phyloP scores from a whole-genome alignment of 768 basidiomycete genomes.

The Psilocybe sp. region DNA sequence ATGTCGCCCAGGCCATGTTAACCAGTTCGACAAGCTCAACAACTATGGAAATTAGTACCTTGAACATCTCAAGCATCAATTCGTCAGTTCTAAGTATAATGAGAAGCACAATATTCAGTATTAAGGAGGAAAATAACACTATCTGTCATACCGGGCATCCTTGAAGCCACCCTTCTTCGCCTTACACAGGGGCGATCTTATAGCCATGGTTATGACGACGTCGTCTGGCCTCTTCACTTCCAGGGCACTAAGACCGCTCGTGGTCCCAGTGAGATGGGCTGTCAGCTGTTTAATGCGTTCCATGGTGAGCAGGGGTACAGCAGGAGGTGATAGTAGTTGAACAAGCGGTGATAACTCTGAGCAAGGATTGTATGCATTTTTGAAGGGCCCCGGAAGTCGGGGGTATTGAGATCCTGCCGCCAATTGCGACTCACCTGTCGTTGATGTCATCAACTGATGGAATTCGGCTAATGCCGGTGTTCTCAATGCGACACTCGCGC shows the following conservation, averaged over 20 bases:
- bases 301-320: slow-evolving; percentile 31
- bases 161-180: slow-evolving; percentile 75
- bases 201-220: slow-evolving; percentile 81
- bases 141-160: slow-evolving; percentile 53
- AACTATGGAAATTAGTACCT: slow-evolving; percentile 31
- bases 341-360: not conserved
- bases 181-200: slow-evolving; percentile 73
- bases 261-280: slow-evolving; percentile 48
- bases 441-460: too few relatives aligned
- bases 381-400: too few relatives aligned
- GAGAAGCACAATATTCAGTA: not conserved
- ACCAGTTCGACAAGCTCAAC: not conserved
- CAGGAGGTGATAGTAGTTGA: not conserved
- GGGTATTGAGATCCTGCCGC: too few relatives aligned
- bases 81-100: slow-evolving; percentile 61
- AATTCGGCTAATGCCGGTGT: too few relatives aligned
- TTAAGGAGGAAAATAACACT: not conserved
- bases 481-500: too few relatives aligned
- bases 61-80: slow-evolving; percentile 78
- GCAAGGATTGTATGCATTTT: too few relatives aligned
- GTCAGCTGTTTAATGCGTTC: slow-evolving; percentile 67
- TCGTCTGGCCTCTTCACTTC: slow-evolving; percentile 65
- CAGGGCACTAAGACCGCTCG: slow-evolving; percentile 47
- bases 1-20: not conserved
- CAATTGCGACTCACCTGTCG: too few relatives aligned